A percentile compares a stretch with the other conserved stretches of the same genome.
These are phyloP conservation scores for Aspergillus uvarum DNA, from an alignment of 2,329 filamentous ascomycete species.

Conservation along the genomic window DNA sequence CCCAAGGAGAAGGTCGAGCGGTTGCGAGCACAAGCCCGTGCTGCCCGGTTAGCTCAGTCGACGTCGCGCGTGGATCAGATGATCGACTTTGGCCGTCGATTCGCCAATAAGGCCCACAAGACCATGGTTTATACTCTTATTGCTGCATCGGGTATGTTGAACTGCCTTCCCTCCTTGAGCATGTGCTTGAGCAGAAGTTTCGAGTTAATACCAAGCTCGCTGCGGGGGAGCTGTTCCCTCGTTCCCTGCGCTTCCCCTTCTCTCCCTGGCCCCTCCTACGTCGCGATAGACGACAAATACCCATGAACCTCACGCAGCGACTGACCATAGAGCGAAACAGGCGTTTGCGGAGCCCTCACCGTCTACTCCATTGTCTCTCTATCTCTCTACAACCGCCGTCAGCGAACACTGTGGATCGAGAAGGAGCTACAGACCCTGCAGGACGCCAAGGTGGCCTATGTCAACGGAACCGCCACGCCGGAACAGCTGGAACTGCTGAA, in stretches of 20 bases:
- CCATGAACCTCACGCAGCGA: not conserved
- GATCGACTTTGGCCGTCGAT: conserved; percentile 53
- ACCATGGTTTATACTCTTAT: conserved; percentile 61
- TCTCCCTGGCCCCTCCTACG: too few species aligned
- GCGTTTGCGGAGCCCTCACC: conserved; percentile 60
- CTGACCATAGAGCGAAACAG: conserved; percentile 34
- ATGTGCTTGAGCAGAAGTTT: not conserved
- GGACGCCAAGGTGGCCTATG: conserved; percentile 44
- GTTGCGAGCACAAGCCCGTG: conserved; percentile 65
- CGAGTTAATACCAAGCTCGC: not conserved
- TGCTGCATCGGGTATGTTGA: conserved; percentile 56
- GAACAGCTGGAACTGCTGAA: conserved; percentile 47
- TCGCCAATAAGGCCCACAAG: conserved; percentile 62
- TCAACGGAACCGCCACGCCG: conserved; percentile 39
- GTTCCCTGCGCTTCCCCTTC: too few species aligned
- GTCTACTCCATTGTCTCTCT: conserved; percentile 66
- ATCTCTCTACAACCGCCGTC: conserved; percentile 66
- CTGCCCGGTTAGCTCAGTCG: conserved; percentile 61
- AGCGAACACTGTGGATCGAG: conserved; percentile 62
- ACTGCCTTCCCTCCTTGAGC: not conserved
- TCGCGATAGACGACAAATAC: too few species aligned
- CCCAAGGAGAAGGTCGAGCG: conserved; percentile 69
- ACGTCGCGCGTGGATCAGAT: conserved; percentile 57
- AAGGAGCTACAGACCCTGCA: conserved; percentile 44
- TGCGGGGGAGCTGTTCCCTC: not conserved